A percentile compares a stretch with the other conserved stretches of the same genome.
phyloP scores from a whole-genome alignment of 495 filamentous ascomycete species.

The Immersiella caudata region DNA sequence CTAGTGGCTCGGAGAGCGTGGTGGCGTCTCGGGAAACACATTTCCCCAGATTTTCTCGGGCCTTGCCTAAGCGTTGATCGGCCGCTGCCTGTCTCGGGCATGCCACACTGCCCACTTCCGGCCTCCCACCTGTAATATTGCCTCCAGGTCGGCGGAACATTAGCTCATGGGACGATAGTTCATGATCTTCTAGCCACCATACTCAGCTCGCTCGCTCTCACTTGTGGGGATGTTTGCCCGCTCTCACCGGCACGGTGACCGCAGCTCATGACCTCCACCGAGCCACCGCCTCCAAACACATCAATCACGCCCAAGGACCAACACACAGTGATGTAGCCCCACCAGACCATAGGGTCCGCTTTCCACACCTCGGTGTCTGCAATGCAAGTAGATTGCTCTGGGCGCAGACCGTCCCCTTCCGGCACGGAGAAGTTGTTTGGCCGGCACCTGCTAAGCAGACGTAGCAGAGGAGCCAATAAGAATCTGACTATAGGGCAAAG shows the following conservation, averaged over 20 bases:
- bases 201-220: neutral
- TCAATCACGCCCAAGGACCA: neutral
- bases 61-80: too few species aligned
- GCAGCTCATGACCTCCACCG: too few species aligned
- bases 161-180: neutral
- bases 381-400: neutral
- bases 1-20: neutral
- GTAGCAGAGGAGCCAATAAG: neutral
- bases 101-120: neutral
- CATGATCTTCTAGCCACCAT: neutral
- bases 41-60: slow-evolving; percentile 16
- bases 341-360: neutral
- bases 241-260: neutral
- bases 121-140: neutral
- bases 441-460: neutral
- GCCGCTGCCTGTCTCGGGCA: neutral
- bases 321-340: neutral
- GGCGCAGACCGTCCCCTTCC: neutral
- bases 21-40: slow-evolving; percentile 8
- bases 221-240: neutral
- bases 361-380: too few species aligned
- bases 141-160: neutral
- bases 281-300: neutral
- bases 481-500: neutral
- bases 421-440: neutral